A percentile compares a stretch with the other conserved stretches of the same genome.
Conservation (phyloP, 768 basidiomycete genomes). For the Serendipita sp. region DNA sequence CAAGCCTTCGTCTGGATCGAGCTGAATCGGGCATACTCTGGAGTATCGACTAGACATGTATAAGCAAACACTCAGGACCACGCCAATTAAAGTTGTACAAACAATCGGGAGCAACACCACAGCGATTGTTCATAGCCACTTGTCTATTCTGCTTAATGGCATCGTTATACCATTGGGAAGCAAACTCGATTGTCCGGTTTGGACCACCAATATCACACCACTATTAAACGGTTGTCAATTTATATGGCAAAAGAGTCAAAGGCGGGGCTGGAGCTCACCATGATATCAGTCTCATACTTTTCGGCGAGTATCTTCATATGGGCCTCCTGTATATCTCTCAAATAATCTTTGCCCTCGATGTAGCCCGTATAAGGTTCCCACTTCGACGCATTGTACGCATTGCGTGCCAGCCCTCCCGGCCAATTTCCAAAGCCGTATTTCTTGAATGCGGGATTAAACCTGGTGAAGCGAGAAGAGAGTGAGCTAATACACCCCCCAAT, state of each 20-base stretch:
- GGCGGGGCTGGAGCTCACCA: constrained; percentile 22
- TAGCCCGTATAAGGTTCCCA: constrained; percentile 41
- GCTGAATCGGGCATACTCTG: constrained; percentile 36
- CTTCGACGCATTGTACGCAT: constrained; percentile 30
- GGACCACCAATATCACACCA: constrained; percentile 45
- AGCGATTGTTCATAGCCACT: constrained; percentile 32
- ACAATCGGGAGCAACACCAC: constrained; percentile 11
- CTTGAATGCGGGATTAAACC: constrained; percentile 40
- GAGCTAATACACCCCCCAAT: neutral
- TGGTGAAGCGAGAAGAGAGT: constrained; percentile 10
- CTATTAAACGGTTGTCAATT: constrained; percentile 16
- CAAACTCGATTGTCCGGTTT: constrained; percentile 30
- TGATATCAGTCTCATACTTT: constrained; percentile 38
- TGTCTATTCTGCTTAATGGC: constrained; percentile 26
- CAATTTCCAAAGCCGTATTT: constrained; percentile 33
- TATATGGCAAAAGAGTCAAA: neutral
- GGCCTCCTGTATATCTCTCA: constrained; percentile 34
- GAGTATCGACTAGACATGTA: constrained; percentile 35
- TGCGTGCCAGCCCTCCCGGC: constrained; percentile 40
- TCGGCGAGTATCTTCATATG: constrained; percentile 35
- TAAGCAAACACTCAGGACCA: constrained; percentile 23
- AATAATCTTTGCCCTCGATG: constrained; percentile 33
- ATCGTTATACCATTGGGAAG: constrained; percentile 30
- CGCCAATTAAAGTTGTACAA: neutral
- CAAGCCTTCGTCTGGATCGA: constrained; percentile 32